Conservation (phyloP, 352 stramenopile species). For the Pythium dissotocum region DNA sequence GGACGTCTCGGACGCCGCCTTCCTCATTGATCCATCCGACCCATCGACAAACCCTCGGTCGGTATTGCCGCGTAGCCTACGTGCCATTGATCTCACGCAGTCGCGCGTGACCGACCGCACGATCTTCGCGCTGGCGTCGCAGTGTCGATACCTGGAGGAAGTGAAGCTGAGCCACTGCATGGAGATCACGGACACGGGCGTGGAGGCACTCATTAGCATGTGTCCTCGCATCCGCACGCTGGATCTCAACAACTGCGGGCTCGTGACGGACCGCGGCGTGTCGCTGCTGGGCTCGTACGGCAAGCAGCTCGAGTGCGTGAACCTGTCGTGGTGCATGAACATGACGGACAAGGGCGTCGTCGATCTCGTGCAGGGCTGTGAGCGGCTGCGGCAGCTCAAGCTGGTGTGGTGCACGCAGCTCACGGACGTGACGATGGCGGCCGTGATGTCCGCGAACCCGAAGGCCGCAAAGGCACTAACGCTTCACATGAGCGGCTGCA, state of each 20-base stretch:
- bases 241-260: constrained; percentile 78
- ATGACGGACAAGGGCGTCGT: constrained; percentile 85
- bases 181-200: constrained; percentile 75
- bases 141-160: constrained; percentile 66
- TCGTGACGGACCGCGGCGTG: constrained; percentile 78
- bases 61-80: constrained; percentile 44
- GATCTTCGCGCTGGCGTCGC: constrained; percentile 58
- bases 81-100: constrained; percentile 71
- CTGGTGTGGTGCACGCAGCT: constrained; percentile 87
- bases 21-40: constrained; percentile 27
- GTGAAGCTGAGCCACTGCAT: constrained; percentile 76
- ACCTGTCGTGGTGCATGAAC: constrained; percentile 89
- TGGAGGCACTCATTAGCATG: constrained; percentile 57
- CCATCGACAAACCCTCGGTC: constrained; percentile 12
- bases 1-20: constrained; percentile 70
- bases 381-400: constrained; percentile 59
- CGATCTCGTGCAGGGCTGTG: constrained; percentile 63
- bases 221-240: constrained; percentile 58
- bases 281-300: constrained; percentile 49
- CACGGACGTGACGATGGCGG: constrained; percentile 63
- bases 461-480: constrained; percentile 28
- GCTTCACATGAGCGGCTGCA: constrained; percentile 74
- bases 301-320: constrained; percentile 61
- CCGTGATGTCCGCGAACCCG: constrained; percentile 35
- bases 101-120: constrained; percentile 69